These are phyloP conservation scores for Cyamopsis tetragonoloba DNA, from an alignment of 306 rosid species.

Conservation along the genomic window DNA sequence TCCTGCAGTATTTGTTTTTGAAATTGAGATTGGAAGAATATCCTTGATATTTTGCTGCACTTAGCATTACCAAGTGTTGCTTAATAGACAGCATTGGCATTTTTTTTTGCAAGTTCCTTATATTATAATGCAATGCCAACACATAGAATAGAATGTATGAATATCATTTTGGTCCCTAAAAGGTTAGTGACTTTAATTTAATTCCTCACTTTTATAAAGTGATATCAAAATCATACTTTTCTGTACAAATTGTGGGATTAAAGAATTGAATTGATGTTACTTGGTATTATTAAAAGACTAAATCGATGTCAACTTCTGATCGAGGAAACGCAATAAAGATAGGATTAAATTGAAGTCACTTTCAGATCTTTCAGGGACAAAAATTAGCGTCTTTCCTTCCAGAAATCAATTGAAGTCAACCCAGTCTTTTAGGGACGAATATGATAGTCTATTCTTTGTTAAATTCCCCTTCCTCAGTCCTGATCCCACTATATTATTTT, in stretches of 20 bases:
- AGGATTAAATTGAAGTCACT: background rate
- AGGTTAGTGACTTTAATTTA: background rate
- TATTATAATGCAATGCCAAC: background rate
- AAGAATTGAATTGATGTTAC: background rate
- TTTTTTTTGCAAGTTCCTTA: background rate
- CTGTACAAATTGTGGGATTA: background rate
- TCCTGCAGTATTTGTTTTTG: slow-evolving; percentile 12
- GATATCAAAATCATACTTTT: background rate
- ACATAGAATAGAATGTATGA: background rate
- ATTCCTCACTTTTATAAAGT: background rate
- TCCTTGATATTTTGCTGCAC: background rate
- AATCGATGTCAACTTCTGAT: background rate
- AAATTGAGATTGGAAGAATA: background rate
- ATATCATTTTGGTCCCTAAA: background rate
- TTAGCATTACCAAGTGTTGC: background rate
- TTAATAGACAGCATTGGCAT: slow-evolving; percentile 1
- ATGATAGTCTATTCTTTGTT: background rate
- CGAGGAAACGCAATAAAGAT: no score
- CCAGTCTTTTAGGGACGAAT: background rate
- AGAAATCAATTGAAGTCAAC: background rate
- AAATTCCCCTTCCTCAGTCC: background rate
- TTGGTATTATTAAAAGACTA: background rate
- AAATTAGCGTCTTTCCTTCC: no score
- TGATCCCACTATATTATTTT: background rate
- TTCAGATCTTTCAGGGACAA: no score